Evolutionary conservation across 2,329 filamentous ascomycete species (phyloP).

Genomic region (Penicillium hesseltinei): DNA sequence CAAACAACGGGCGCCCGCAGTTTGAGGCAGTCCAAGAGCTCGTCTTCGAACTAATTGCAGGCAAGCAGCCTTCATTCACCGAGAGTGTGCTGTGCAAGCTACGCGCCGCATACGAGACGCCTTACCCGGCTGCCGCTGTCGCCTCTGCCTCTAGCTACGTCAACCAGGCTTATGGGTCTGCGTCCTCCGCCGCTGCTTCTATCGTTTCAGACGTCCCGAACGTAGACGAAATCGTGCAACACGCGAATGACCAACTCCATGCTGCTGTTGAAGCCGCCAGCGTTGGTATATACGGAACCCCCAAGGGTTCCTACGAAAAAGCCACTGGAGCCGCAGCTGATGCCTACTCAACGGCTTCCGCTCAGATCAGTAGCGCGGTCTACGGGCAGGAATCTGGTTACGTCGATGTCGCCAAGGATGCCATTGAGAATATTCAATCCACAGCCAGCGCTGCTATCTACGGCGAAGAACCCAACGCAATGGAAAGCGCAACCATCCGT

Average conservation of each 20-base stretch:
- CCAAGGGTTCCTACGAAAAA: slow-evolving; percentile 54
- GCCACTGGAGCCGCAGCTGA: slow-evolving; percentile 54
- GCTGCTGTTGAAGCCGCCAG: slow-evolving; percentile 60
- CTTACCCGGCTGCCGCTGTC: slow-evolving; percentile 37
- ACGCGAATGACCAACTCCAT: slow-evolving; percentile 57
- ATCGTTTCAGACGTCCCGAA: slow-evolving; percentile 56
- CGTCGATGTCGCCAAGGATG: slow-evolving; percentile 53
- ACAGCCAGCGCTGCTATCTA: slow-evolving; percentile 59
- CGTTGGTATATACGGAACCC: slow-evolving; percentile 56
- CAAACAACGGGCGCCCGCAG: slow-evolving; percentile 60
- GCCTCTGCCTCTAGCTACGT: slow-evolving; percentile 56
- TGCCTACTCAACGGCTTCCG: slow-evolving; percentile 52
- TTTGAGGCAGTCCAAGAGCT: slow-evolving; percentile 69
- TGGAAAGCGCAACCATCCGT: slow-evolving; percentile 33
- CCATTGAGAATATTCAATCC: slow-evolving; percentile 54
- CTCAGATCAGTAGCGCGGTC: slow-evolving; percentile 53
- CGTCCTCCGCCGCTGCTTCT: slow-evolving; percentile 34
- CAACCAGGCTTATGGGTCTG: slow-evolving; percentile 47
- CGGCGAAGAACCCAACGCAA: slow-evolving; percentile 44
- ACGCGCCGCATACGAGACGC: slow-evolving; percentile 69
- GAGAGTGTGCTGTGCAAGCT: slow-evolving; percentile 75
- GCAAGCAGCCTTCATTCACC: slow-evolving; percentile 76
- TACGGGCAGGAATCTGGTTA: slow-evolving; percentile 56
- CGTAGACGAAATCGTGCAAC: slow-evolving; percentile 57
- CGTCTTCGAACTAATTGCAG: slow-evolving; percentile 72